Conservation (phyloP, 305 asterid genomes). For the Ilex paraguariensis region DNA sequence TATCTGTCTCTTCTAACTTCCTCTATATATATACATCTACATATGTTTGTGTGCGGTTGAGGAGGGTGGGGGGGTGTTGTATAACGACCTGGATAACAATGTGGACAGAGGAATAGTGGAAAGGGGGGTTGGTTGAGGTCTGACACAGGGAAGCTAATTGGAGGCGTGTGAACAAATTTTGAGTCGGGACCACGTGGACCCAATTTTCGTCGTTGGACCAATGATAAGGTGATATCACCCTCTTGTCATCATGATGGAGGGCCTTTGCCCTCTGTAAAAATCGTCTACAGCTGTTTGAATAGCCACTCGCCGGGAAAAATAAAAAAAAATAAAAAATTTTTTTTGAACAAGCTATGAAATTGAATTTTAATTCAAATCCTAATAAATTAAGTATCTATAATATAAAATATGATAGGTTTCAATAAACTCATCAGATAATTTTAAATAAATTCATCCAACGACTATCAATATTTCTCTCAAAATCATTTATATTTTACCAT, state of each 20-base stretch:
- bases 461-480: too few species aligned
- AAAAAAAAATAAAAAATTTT: too few species aligned
- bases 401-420: too few species aligned
- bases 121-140: neutral
- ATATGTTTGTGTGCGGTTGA: neutral
- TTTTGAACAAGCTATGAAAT: too few species aligned
- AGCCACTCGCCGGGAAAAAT: too few species aligned
- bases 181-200: slow-evolving; percentile 15
- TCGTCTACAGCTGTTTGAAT: too few species aligned
- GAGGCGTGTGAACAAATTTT: slow-evolving; percentile 4
- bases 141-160: neutral
- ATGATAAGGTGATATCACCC: slow-evolving; percentile 26
- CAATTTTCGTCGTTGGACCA: slow-evolving; percentile 1
- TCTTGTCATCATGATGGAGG: slow-evolving; percentile 35
- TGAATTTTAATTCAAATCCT: too few species aligned
- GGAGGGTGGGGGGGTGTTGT: neutral
- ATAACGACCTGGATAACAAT: slow-evolving; percentile 1
- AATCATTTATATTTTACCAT: too few species aligned
- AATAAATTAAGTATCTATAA: too few species aligned
- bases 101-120: neutral
- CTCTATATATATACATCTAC: slow-evolving; percentile 2
- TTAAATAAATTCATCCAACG: too few species aligned
- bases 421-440: too few species aligned
- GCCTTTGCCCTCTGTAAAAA: too few species aligned
- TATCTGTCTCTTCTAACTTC: neutral